Conservation (phyloP, 2,329 filamentous ascomycete genomes). For the Teratosphaeria nubilosa region DNA sequence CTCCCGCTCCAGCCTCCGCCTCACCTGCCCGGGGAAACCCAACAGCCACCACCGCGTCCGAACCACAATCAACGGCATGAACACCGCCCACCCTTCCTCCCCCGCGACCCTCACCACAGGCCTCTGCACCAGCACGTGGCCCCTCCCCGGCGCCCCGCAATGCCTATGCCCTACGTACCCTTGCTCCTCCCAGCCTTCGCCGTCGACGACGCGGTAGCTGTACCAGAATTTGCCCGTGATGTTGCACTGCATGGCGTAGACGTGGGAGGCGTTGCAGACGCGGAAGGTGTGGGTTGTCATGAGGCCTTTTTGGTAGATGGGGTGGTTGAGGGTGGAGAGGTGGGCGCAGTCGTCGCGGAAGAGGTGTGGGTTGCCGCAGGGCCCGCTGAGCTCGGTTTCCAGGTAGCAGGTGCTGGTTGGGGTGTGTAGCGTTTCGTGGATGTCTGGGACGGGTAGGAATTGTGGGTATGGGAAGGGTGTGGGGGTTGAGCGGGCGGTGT, state of each 20-base stretch:
- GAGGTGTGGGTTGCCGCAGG: neutral
- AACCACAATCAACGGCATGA: neutral
- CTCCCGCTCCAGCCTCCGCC: neutral
- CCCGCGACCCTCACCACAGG: neutral
- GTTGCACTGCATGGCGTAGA: neutral
- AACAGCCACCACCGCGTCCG: neutral
- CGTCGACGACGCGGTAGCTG: neutral
- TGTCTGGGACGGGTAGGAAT: no score
- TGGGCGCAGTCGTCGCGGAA: neutral
- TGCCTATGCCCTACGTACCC: neutral
- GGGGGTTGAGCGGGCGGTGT: no score
- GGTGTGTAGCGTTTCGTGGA: neutral
- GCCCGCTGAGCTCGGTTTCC: neutral
- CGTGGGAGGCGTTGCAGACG: neutral
- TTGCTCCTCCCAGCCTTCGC: neutral
- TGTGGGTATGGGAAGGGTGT: no score
- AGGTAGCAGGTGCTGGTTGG: neutral
- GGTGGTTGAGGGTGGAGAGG: neutral
- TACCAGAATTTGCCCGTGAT: neutral
- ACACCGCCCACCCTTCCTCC: neutral
- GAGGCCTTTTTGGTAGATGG: neutral
- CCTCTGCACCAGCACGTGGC: neutral
- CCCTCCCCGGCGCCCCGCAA: neutral
- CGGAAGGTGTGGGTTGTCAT: neutral
- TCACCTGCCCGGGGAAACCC: neutral